phyloP scores from a whole-genome alignment of 2,329 filamentous ascomycete genomes.

The Fusarium nelsonii region DNA sequence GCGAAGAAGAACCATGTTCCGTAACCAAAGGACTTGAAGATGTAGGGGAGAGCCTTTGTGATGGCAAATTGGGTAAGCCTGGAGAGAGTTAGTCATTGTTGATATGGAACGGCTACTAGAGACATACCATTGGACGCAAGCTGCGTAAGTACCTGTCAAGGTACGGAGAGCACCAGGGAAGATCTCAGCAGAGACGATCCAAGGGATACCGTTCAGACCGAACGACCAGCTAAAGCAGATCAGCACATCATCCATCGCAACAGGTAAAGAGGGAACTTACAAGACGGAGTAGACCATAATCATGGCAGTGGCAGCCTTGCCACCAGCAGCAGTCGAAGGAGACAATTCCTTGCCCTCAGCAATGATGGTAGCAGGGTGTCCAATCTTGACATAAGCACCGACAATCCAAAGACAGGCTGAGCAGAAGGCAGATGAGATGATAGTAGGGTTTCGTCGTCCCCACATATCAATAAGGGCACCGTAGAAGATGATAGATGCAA shows the following conservation, averaged over 20 bases:
- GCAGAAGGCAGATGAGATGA: constrained; percentile 62
- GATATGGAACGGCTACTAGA: fast-evolving
- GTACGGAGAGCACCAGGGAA: constrained; percentile 59
- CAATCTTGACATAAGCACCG: constrained; percentile 65
- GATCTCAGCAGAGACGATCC: constrained; percentile 60
- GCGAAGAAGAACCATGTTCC: constrained; percentile 71
- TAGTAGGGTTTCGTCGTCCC: constrained; percentile 57
- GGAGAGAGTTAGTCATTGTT: not conserved
- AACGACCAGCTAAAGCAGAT: constrained; percentile 55
- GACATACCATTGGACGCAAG: constrained; percentile 54
- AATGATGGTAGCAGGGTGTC: constrained; percentile 61
- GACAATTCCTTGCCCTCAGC: constrained; percentile 57
- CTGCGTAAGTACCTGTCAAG: constrained; percentile 57
- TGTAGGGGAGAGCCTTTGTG: constrained; percentile 60
- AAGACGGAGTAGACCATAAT: constrained; percentile 68
- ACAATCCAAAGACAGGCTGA: constrained; percentile 64
- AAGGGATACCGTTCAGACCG: constrained; percentile 60
- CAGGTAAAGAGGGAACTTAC: constrained; percentile 49
- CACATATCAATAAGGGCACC: constrained; percentile 56
- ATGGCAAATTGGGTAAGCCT: constrained; percentile 58
- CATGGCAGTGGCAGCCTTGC: constrained; percentile 65
- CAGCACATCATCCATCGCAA: fast-evolving
- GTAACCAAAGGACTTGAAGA: constrained; percentile 59
- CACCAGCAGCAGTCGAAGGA: constrained; percentile 59
- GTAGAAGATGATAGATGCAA: constrained; percentile 58